Percentiles rank a stretch among this genome's conserved stretches.
Conservation (phyloP, 768 basidiomycete species). For the Paxillus involutus region DNA sequence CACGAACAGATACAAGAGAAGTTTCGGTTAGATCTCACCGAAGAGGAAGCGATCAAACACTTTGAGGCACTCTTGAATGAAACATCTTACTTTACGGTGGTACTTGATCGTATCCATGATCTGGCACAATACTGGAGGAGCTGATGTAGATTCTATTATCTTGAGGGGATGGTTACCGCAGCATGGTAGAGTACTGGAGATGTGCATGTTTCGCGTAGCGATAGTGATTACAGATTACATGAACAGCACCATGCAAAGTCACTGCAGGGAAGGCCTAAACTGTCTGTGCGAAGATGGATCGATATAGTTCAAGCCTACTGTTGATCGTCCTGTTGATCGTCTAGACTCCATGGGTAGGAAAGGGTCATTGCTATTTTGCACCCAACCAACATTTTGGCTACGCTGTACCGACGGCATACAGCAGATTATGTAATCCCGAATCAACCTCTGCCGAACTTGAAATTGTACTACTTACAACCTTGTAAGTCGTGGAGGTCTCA, state of each 20-base stretch:
- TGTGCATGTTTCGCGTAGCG: neutral
- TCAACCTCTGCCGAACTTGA: no score
- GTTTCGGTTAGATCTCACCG: constrained; percentile 90
- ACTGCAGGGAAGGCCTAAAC: no score
- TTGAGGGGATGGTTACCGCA: neutral
- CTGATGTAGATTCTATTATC: constrained; percentile 27
- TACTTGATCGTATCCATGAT: constrained; percentile 92
- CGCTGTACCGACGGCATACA: no score
- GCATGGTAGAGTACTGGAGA: neutral
- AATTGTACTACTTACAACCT: no score
- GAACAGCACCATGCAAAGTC: neutral
- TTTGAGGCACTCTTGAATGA: constrained; percentile 93
- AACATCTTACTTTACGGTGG: constrained; percentile 89
- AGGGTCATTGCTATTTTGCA: no score
- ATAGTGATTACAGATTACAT: neutral
- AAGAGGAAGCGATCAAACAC: constrained; percentile 97
- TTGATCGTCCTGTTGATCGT: neutral
- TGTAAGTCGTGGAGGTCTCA: no score
- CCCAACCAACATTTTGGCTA: no score
- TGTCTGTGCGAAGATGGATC: neutral
- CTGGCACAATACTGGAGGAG: constrained; percentile 88
- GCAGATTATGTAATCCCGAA: no score
- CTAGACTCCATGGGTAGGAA: neutral
- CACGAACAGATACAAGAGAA: constrained; percentile 94
- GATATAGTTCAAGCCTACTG: neutral